phyloP scores from a whole-genome alignment of 805 yeast genomes.

The Metschnikowia picachoensis region DNA sequence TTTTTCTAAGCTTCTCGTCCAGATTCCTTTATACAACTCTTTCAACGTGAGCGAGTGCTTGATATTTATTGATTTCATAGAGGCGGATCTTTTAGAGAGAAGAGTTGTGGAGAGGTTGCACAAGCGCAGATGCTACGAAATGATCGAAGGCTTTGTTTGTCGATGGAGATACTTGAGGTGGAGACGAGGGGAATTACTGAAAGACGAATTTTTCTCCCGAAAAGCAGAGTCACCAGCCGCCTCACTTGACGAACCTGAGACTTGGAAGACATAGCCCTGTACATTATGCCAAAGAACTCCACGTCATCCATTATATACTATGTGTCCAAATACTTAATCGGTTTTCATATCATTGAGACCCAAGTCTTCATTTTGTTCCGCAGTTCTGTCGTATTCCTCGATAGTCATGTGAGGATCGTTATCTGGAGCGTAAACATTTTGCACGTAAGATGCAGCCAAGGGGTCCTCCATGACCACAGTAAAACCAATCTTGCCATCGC shows the following conservation, averaged over 20 bases:
- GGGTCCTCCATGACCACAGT: constrained; percentile 93
- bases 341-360: constrained; percentile 64
- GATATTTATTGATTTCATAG: constrained; percentile 66
- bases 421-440: constrained; percentile 98
- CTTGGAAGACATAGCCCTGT: no score
- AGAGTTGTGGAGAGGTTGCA: constrained; percentile 48
- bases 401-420: constrained; percentile 92
- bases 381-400: constrained; percentile 87
- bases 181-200: constrained; percentile 9
- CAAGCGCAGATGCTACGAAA: constrained; percentile 41
- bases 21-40: constrained; percentile 70
- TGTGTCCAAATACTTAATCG: constrained; percentile 7
- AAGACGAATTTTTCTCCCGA: constrained; percentile 7
- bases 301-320: constrained; percentile 1
- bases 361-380: constrained; percentile 84
- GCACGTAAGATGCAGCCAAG: constrained; percentile 89
- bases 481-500: constrained; percentile 76
- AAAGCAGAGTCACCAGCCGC: no score
- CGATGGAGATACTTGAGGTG: constrained; percentile 43
- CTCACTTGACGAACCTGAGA: no score
- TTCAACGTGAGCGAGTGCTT: constrained; percentile 77
- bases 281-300: not conserved
- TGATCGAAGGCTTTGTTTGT: constrained; percentile 44
- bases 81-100: constrained; percentile 54
- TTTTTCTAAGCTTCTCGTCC: constrained; percentile 58